Evolutionary conservation across 768 basidiomycete species (phyloP).

Genomic region (Macrolepiota albuminosa): DNA sequence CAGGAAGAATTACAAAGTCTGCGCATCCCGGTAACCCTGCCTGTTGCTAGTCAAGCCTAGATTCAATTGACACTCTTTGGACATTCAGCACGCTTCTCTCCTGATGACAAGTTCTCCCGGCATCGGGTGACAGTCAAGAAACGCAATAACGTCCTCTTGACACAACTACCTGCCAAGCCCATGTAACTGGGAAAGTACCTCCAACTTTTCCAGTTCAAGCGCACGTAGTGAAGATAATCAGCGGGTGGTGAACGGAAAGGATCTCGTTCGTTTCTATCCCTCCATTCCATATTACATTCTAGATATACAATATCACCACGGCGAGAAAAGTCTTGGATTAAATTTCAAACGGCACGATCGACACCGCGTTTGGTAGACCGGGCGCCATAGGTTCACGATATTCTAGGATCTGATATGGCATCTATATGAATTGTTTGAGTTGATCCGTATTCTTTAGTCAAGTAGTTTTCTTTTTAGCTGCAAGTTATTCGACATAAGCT

Average conservation of each 20-base stretch:
- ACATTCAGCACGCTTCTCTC: slow-evolving; percentile 88
- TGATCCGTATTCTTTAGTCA: neutral
- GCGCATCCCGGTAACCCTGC: slow-evolving; percentile 84
- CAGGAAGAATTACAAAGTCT: slow-evolving; percentile 85
- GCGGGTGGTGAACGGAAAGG: neutral
- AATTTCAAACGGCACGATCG: no score
- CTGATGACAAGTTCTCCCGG: slow-evolving; percentile 98
- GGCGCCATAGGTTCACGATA: neutral
- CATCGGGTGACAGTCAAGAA: slow-evolving; percentile 98
- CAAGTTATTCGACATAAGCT: neutral
- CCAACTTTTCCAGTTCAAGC: neutral
- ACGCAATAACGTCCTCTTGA: slow-evolving; percentile 82
- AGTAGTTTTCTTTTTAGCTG: neutral
- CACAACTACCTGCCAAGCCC: slow-evolving; percentile 86
- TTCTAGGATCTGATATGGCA: neutral
- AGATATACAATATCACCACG: neutral
- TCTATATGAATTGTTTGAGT: neutral
- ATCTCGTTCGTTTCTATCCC: slow-evolving; percentile 9
- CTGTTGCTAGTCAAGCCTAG: neutral
- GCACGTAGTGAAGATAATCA: neutral
- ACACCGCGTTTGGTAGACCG: neutral
- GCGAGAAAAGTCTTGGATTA: neutral
- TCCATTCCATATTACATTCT: neutral
- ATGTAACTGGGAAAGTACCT: slow-evolving; percentile 42
- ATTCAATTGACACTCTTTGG: slow-evolving; percentile 1